A percentile compares a stretch with the other conserved stretches of the same genome.
Conservation (phyloP, 1,284 basidiomycete genomes). For the Chalciporus sp. region DNA sequence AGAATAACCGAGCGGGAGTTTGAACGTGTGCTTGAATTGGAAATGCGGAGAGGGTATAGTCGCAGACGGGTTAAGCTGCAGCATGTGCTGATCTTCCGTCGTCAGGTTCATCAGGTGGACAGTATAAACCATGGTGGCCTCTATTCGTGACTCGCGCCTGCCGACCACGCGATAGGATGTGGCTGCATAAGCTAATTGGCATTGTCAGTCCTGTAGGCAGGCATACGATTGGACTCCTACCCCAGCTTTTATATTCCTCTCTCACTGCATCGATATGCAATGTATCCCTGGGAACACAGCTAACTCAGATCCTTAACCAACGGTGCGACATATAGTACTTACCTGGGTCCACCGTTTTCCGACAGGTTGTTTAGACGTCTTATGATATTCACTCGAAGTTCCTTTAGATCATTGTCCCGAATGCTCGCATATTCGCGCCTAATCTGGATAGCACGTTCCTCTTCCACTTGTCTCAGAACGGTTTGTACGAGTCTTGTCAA, state of each 20-base stretch:
- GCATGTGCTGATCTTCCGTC: conserved; percentile 42
- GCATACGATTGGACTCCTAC: neutral
- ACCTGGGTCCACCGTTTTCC: conserved; percentile 6
- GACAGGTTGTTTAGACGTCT: conserved; percentile 25
- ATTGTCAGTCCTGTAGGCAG: neutral
- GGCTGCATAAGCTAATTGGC: neutral
- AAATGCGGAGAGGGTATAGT: conserved; percentile 42
- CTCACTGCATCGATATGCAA: conserved; percentile 10
- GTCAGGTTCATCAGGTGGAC: conserved; percentile 43
- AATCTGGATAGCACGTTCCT: conserved; percentile 13
- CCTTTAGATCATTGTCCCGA: conserved; percentile 18
- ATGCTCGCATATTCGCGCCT: conserved; percentile 8
- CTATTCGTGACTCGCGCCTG: conserved; percentile 14
- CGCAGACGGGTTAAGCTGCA: conserved; percentile 39
- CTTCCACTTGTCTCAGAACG: conserved; percentile 16
- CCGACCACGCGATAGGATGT: conserved; percentile 20
- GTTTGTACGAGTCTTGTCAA: conserved; percentile 8
- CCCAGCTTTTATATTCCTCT: conserved; percentile 4
- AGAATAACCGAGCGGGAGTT: conserved; percentile 34
- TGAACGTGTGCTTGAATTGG: conserved; percentile 35
- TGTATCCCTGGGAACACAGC: conserved; percentile 18
- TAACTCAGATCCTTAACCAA: neutral
- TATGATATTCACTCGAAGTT: conserved; percentile 28
- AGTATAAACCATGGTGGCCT: conserved; percentile 35
- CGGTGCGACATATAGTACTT: conserved; percentile 4